Conservation (phyloP, 176 grass and related monocot genomes). For the Avena sativa region DNA sequence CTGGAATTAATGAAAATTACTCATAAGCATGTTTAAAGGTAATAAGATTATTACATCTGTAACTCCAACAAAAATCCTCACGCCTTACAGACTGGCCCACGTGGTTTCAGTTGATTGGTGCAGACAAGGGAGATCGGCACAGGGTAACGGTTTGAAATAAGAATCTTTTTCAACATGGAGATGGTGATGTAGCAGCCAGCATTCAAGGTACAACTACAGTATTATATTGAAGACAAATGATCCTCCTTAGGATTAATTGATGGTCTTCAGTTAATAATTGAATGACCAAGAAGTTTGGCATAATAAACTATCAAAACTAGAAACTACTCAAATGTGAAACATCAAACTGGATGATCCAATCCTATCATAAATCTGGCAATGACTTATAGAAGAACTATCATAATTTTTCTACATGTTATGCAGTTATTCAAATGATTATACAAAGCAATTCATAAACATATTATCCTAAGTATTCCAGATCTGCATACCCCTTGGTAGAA, state of each 20-base stretch:
- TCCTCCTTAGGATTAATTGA: not conserved
- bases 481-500: slow-evolving; percentile 39
- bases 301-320: slow-evolving; percentile 6
- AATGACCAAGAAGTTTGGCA: slow-evolving; percentile 4
- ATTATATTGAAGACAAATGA: not conserved
- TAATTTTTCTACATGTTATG: not conserved
- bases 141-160: not conserved
- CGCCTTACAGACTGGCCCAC: not conserved
- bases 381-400: slow-evolving; percentile 1
- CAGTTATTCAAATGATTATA: not conserved
- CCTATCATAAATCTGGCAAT: not conserved
- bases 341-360: not conserved
- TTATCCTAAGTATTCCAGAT: slow-evolving; percentile 8
- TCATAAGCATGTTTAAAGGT: slow-evolving; percentile 1
- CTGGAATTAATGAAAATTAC: slow-evolving; percentile 53
- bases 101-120: not conserved
- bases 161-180: not conserved
- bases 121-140: not conserved
- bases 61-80: not conserved
- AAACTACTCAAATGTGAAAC: slow-evolving; percentile 20
- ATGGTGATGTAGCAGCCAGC: not conserved
- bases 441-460: not conserved
- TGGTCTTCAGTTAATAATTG: not conserved
- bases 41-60: slow-evolving; percentile 8
- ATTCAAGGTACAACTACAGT: not conserved